Conservation (phyloP, 257 asterid species). For the Solanum medicagineum region DNA sequence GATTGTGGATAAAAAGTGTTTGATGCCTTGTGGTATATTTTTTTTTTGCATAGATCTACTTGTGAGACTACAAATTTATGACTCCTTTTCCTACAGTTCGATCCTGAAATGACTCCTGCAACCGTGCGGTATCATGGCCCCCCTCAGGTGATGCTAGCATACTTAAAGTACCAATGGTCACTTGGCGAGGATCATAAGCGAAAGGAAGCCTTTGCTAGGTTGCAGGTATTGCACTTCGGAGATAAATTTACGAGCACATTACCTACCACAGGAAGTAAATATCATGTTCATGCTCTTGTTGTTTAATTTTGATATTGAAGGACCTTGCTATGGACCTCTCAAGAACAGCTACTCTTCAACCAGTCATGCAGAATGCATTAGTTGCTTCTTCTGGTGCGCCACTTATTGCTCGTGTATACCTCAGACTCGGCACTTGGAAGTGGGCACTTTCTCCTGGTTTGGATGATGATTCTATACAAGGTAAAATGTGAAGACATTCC, state of each 20-base stretch:
- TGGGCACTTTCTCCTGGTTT: constrained; percentile 89
- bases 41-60: background rate
- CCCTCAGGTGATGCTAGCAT: constrained; percentile 95
- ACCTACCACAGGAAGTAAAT: background rate
- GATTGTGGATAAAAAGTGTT: background rate
- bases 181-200: constrained; percentile 95
- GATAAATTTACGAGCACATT: background rate
- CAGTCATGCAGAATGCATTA: constrained; percentile 45
- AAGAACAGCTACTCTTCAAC: constrained; percentile 48
- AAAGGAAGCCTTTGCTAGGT: constrained; percentile 72
- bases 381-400: constrained; percentile 54
- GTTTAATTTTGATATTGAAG: constrained; percentile 26
- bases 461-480: constrained; percentile 90
- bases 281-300: background rate
- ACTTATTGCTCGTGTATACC: constrained; percentile 81
- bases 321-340: constrained; percentile 85
- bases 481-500: constrained; percentile 14
- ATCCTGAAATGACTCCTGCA: constrained; percentile 83
- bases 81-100: constrained; percentile 44
- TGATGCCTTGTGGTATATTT: background rate
- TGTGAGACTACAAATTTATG: background rate
- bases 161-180: constrained; percentile 94
- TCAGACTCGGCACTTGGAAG: constrained; percentile 82
- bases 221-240: constrained; percentile 48
- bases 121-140: constrained; percentile 77